Conservation (phyloP, 495 filamentous ascomycete species). For the Neurospora sp. region DNA sequence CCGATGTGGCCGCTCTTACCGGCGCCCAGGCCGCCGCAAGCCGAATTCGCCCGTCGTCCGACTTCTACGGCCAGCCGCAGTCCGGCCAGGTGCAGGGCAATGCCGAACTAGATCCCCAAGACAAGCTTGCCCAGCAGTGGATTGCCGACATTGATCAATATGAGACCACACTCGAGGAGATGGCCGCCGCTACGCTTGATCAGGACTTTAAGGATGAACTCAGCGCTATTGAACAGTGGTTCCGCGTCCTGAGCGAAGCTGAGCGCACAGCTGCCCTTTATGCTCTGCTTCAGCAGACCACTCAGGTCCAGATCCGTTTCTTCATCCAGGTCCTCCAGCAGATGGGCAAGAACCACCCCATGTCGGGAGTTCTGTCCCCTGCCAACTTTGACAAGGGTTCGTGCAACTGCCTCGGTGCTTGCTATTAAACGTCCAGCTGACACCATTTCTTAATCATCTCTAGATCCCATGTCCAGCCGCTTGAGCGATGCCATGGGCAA, state of each 20-base stretch:
- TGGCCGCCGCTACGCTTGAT: conserved; percentile 94
- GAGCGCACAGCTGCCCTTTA: conserved; percentile 93
- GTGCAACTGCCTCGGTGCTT: conserved; percentile 27
- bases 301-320: conserved; percentile 97
- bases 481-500: conserved; percentile 97
- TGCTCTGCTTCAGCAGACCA: conserved; percentile 92
- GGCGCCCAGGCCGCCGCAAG: conserved; percentile 56
- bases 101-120: conserved; percentile 65
- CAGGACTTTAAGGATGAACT: conserved; percentile 99
- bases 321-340: conserved; percentile 98
- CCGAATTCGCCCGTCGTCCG: conserved; percentile 88
- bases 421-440: neutral
- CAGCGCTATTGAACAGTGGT: conserved; percentile 98
- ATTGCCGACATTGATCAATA: conserved; percentile 98
- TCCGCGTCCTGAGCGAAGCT: conserved; percentile 91
- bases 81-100: conserved; percentile 51
- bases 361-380: conserved; percentile 91
- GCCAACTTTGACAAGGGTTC: conserved; percentile 96
- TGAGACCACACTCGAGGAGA: conserved; percentile 93
- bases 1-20: conserved; percentile 87
- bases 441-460: neutral
- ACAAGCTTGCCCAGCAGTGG: conserved; percentile 95
- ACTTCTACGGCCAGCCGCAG: conserved; percentile 74
- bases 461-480: conserved; percentile 95
- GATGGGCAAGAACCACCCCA: conserved; percentile 95